Percentiles rank a stretch among this genome's conserved stretches.
Conservation (phyloP, 2,329 filamentous ascomycete genomes). For the Penicillium sp. region DNA sequence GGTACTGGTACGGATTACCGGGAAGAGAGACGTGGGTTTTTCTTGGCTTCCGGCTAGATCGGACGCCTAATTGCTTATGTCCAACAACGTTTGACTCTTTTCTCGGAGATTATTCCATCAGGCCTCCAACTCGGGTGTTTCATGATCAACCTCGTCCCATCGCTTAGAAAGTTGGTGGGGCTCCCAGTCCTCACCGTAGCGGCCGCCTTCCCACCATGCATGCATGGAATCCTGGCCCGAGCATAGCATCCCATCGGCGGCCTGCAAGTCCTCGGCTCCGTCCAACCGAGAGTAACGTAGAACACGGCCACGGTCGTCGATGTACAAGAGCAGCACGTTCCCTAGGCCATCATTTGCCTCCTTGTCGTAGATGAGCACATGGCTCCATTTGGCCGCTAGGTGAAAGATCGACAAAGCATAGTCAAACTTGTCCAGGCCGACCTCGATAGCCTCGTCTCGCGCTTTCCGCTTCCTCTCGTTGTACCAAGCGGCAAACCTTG, state of each 20-base stretch:
- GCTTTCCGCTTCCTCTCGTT: background rate
- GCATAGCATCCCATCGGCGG: background rate
- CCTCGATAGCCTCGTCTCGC: background rate
- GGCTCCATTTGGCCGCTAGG: background rate
- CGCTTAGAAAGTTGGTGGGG: background rate
- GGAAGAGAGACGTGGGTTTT: no score
- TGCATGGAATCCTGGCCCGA: background rate
- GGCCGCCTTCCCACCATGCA: background rate
- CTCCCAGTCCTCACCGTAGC: background rate
- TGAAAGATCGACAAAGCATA: background rate
- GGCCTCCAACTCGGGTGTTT: background rate
- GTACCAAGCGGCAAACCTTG: background rate
- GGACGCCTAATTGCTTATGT: background rate
- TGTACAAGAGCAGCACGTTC: background rate
- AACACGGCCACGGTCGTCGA: background rate
- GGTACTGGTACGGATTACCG: no score
- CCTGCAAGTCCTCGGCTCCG: background rate
- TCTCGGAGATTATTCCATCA: background rate
- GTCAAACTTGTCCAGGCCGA: background rate
- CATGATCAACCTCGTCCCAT: background rate
- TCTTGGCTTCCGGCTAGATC: no score
- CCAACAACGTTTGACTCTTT: background rate
- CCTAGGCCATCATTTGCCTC: background rate
- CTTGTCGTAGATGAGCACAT: background rate
- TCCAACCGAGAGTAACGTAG: slow-evolving; percentile 1